Evolutionary conservation across 345 rosid genomes (phyloP), one percentile per base, ranked within the genome.

Genomic region (Eucalyptus cloeziana): DNA sequence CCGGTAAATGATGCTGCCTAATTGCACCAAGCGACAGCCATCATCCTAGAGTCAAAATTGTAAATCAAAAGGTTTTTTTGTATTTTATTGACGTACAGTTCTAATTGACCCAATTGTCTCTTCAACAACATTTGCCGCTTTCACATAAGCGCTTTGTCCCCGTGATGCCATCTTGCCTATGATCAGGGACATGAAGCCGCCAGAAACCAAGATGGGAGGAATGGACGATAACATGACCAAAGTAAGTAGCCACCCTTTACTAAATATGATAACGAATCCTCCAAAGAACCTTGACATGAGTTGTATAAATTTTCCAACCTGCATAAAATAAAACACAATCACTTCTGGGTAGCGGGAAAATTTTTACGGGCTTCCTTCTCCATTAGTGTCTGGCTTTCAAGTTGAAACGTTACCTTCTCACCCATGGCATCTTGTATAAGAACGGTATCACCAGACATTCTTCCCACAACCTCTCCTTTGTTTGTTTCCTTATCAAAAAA

Each of bases 401-500:
- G 50, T 45, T 44, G 16, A 13, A 86, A 37, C 44, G 30, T 86
- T 91, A 97, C 99, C 96, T 96, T 97, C 90, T 97, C 99, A 17
- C 98, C 99, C 98, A 97, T 97, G 58, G 99, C 99, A 30, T 97
- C 98, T 91, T 96, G 98, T 88, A 97, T 97, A 49, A 97, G 95
- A 80, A 95, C 98, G 10, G 98, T 97, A 91, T 97, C 99, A 44
- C 99, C 98, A 9, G 99, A 97, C 99, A 97, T 97, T 91, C 99
- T 95, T 33, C 98, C 96, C 17, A 97, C 93, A 37, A 97, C 98
- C 94, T 97, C 99, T 22, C 99, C 98, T 0, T 98, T 95, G 90
- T 94, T 97, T 33, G 98, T 94, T 92, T 96, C 98, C 81, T 92
- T 90, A 45, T 97, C 99, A 85, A 97, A 97, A 90, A 96, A 97